Conservation (phyloP, 148 eudicot species). For the Chenopodium album region DNA sequence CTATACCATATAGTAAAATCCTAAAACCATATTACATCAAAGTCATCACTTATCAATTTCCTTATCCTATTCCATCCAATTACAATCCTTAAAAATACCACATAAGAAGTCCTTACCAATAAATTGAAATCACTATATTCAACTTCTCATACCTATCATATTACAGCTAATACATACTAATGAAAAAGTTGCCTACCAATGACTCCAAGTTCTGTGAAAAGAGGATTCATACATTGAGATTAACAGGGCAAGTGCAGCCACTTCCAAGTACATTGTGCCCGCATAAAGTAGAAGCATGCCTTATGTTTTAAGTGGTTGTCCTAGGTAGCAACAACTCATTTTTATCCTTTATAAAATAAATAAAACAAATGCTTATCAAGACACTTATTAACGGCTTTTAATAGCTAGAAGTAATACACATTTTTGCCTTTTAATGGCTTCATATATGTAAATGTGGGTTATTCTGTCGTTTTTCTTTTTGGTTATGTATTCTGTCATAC, state of each 20-base stretch:
- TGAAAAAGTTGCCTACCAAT: neutral
- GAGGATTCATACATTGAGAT: neutral
- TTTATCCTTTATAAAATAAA: neutral
- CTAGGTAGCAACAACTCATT: neutral
- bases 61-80: neutral
- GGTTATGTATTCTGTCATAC: neutral
- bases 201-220: neutral
- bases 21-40: neutral
- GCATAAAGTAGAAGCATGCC: neutral
- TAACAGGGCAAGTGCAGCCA: neutral
- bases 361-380: neutral
- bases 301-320: neutral
- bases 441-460: neutral
- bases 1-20: neutral
- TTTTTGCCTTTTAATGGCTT: neutral
- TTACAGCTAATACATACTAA: neutral
- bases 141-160: neutral
- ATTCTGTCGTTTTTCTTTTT: neutral
- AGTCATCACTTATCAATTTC: neutral
- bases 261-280: neutral
- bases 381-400: too few species aligned
- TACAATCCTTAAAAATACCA: neutral
- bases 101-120: neutral
- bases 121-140: neutral
- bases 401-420: neutral